Evolutionary conservation across 2,329 filamentous ascomycete genomes (phyloP).

Genomic region (Calonectria pseudoreteaudii): DNA sequence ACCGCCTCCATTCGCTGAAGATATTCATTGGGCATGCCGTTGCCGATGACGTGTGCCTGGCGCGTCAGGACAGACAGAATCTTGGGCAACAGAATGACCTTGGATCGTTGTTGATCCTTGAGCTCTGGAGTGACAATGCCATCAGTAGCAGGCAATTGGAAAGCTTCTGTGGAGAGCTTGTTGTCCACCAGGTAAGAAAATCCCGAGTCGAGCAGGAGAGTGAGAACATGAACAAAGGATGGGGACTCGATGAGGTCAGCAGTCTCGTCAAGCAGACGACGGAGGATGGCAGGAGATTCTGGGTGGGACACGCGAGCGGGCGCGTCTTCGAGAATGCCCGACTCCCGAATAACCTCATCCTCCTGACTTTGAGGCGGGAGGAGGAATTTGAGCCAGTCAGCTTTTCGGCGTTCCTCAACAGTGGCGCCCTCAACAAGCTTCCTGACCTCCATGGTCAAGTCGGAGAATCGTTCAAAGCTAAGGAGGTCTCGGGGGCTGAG

Average conservation of each 20-base stretch:
- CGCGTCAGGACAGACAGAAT: conserved; percentile 90
- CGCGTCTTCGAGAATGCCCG: conserved; percentile 76
- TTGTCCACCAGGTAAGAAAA: conserved; percentile 87
- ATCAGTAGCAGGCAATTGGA: conserved; percentile 64
- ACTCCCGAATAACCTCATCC: conserved; percentile 85
- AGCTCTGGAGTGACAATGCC: conserved; percentile 61
- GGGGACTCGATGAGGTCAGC: conserved; percentile 96
- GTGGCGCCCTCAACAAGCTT: conserved; percentile 81
- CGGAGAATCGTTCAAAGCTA: conserved; percentile 81
- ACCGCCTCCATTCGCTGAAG: conserved; percentile 81
- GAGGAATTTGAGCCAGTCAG: conserved; percentile 85
- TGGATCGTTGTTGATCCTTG: conserved; percentile 66
- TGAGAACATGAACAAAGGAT: conserved; percentile 87
- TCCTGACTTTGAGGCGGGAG: conserved; percentile 85
- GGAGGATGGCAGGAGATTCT: conserved; percentile 70
- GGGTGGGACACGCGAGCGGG: conserved; percentile 48
- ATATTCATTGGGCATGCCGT: conserved; percentile 79
- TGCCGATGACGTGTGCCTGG: conserved; percentile 90
- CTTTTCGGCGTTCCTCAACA: conserved; percentile 52
- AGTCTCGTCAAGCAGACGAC: conserved; percentile 92
- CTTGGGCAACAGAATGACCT: conserved; percentile 80
- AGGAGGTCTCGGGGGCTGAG: conserved; percentile 91
- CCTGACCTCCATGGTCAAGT: conserved; percentile 85
- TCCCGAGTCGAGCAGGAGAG: conserved; percentile 85
- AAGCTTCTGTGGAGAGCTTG: conserved; percentile 83